Percentiles rank a stretch among this genome's conserved stretches.
These are phyloP conservation scores for Suhomyces bribrorum DNA, from an alignment of 1,139 yeast genomes.

Conservation along the genomic window DNA sequence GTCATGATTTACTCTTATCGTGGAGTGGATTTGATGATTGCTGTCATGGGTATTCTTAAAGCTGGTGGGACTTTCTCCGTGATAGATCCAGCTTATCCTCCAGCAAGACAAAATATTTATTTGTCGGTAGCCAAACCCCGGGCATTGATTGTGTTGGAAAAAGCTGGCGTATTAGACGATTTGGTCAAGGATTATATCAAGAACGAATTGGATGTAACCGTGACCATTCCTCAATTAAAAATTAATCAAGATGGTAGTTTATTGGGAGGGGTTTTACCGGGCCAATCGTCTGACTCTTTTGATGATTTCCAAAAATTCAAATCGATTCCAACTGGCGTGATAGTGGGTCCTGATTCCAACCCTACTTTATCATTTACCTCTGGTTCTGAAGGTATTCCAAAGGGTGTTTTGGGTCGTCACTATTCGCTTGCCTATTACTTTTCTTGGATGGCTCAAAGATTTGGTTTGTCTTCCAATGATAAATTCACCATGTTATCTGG, in stretches of 20 bases:
- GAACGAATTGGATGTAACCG: constrained; percentile 67
- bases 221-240: constrained; percentile 76
- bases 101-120: constrained; percentile 93
- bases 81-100: constrained; percentile 98
- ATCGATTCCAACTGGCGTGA: constrained; percentile 74
- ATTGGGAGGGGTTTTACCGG: constrained; percentile 52
- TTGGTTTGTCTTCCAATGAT: constrained; percentile 75
- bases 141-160: constrained; percentile 84
- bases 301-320: constrained; percentile 45
- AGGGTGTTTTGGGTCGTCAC: constrained; percentile 98
- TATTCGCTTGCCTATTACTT: constrained; percentile 94
- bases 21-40: constrained; percentile 94
- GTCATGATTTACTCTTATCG: constrained; percentile 97
- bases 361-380: constrained; percentile 98
- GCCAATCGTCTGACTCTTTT: constrained; percentile 49
- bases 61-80: constrained; percentile 99
- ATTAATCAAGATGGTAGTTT: constrained; percentile 76
- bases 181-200: constrained; percentile 75
- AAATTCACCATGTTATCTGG: constrained; percentile 97
- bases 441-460: constrained; percentile 96
- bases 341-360: constrained; percentile 95
- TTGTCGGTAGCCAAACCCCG: constrained; percentile 89
- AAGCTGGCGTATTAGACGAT: constrained; percentile 81
- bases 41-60: constrained; percentile 95
- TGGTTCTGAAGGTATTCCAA: constrained; percentile 97